Conservation (phyloP, 2,329 filamentous ascomycete species). For the Cercospora sp. region DNA sequence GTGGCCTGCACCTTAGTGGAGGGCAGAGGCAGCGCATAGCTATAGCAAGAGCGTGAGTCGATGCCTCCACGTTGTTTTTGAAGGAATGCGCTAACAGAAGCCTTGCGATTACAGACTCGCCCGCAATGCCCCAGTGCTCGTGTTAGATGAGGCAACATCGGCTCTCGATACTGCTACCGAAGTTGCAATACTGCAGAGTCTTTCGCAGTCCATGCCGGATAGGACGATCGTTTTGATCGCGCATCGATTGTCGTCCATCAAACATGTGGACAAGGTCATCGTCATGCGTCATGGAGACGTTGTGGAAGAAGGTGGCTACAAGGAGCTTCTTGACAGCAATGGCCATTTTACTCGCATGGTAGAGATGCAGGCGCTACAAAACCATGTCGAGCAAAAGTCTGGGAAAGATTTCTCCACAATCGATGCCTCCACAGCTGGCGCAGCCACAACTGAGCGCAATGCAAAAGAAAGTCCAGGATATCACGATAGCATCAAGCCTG, state of each 20-base stretch:
- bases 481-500: neutral
- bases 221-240: constrained; percentile 45
- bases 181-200: constrained; percentile 47
- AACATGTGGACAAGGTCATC: constrained; percentile 41
- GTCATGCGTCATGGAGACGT: constrained; percentile 43
- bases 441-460: neutral
- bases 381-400: neutral
- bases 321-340: constrained; percentile 15
- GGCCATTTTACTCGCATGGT: constrained; percentile 11
- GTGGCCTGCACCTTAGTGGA: constrained; percentile 36
- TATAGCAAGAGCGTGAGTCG: constrained; percentile 44
- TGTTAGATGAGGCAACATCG: constrained; percentile 38
- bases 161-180: constrained; percentile 35
- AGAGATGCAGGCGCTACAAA: constrained; percentile 7
- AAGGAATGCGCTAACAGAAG: neutral
- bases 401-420: neutral
- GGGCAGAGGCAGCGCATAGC: constrained; percentile 47
- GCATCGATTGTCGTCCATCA: constrained; percentile 42
- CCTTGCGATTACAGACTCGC: constrained; percentile 22
- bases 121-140: constrained; percentile 33
- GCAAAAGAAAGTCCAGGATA: neutral
- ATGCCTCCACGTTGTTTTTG: constrained; percentile 32
- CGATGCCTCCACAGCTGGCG: neutral
- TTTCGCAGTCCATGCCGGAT: constrained; percentile 53
- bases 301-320: constrained; percentile 42